Conservation (phyloP, 768 basidiomycete genomes). For the Hygrophoropsis aurantiaca region DNA sequence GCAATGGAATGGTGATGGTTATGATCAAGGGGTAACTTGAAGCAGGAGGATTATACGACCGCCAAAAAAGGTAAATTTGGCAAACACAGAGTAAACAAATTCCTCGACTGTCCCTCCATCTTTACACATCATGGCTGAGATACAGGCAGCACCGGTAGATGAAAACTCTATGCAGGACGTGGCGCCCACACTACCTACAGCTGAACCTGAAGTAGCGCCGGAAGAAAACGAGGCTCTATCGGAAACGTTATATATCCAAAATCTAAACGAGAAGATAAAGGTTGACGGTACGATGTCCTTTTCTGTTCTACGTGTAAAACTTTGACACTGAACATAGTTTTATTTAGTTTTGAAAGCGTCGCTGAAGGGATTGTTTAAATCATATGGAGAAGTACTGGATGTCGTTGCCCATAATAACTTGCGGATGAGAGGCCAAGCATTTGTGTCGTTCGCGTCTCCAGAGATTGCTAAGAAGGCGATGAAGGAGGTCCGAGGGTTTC, state of each 20-base stretch:
- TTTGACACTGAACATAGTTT: conserved; percentile 9
- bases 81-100: too few species aligned
- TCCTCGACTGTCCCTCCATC: neutral
- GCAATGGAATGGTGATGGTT: too few species aligned
- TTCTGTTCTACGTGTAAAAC: conserved; percentile 1
- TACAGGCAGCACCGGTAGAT: conserved; percentile 30
- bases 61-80: too few species aligned
- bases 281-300: conserved; percentile 52
- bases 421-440: conserved; percentile 98
- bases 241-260: conserved; percentile 95
- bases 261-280: conserved; percentile 93
- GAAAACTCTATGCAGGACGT: conserved; percentile 26
- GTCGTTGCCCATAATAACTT: conserved; percentile 95
- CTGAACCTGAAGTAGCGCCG: conserved; percentile 14
- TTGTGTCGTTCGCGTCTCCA: conserved; percentile 84
- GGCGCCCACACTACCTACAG: conserved; percentile 14
- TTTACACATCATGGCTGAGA: conserved; percentile 35
- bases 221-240: conserved; percentile 50
- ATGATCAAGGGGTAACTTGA: too few species aligned
- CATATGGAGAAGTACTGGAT: conserved; percentile 90
- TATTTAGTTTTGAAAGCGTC: conserved; percentile 84
- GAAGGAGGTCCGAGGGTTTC: conserved; percentile 93
- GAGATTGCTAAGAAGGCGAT: conserved; percentile 86
- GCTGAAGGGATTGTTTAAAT: conserved; percentile 84
- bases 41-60: too few species aligned